Percentiles rank a stretch among this genome's conserved stretches.
phyloP scores from a whole-genome alignment of 495 filamentous ascomycete species.

The Aspergillus ellipticus region DNA sequence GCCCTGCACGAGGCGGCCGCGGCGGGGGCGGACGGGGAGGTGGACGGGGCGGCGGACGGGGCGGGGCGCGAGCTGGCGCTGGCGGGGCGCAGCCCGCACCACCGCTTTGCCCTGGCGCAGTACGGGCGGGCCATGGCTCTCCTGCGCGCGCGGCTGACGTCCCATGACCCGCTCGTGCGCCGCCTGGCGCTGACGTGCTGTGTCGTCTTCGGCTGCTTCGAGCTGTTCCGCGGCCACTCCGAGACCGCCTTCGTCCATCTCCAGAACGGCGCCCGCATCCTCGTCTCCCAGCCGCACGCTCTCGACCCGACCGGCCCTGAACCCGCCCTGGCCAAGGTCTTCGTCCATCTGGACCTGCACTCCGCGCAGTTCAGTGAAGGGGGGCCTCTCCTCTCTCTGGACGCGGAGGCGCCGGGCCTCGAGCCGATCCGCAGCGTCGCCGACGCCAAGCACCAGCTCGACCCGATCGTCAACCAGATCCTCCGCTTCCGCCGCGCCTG shows the following conservation, averaged over 20 bases:
- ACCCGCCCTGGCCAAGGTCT: neutral
- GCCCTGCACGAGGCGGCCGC: neutral
- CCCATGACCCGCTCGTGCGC: constrained; percentile 17
- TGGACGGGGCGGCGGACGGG: too few relatives aligned
- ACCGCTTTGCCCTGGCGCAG: neutral
- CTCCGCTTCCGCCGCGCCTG: too few relatives aligned
- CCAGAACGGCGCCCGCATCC: constrained; percentile 11
- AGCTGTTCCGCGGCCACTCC: constrained; percentile 20
- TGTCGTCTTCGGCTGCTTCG: constrained; percentile 18
- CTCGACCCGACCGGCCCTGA: too few relatives aligned
- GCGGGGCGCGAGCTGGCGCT: too few relatives aligned
- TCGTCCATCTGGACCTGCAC: neutral
- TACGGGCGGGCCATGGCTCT: neutral
- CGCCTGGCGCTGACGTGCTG: constrained; percentile 19
- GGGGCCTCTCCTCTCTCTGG: too few relatives aligned
- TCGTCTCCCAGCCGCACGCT: too few relatives aligned
- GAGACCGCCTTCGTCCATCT: constrained; percentile 18
- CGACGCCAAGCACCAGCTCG: too few relatives aligned
- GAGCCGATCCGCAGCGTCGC: too few relatives aligned
- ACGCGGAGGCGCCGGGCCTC: too few relatives aligned
- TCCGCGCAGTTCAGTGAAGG: too few relatives aligned
- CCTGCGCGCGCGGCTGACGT: constrained; percentile 13
- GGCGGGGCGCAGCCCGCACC: neutral
- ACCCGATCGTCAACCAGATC: too few relatives aligned
- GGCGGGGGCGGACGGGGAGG: too few relatives aligned